These are phyloP conservation scores for Schizonepeta tenuifolia DNA, from an alignment of 257 asterid genomes.

Conservation along the genomic window DNA sequence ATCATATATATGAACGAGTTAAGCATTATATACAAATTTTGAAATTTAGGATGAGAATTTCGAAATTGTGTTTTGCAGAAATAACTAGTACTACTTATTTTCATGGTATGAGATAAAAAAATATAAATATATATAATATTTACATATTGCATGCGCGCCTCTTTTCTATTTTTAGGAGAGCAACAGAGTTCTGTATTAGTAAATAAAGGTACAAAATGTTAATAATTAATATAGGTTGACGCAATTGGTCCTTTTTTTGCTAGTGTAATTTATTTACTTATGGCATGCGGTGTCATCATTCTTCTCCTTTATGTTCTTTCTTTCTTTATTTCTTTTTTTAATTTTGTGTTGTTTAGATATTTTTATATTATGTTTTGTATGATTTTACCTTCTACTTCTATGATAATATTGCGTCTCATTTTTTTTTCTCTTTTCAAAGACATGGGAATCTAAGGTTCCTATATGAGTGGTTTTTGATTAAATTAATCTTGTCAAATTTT, in stretches of 20 bases:
- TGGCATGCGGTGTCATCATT: constrained; percentile 29
- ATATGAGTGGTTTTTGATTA: no score
- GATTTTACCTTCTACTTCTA: background rate
- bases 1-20: background rate
- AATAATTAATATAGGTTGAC: background rate
- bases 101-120: background rate
- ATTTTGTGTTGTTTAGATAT: background rate
- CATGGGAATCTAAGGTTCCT: no score
- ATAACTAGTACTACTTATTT: background rate
- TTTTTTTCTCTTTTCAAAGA: no score
- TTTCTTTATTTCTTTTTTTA: background rate
- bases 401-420: no score
- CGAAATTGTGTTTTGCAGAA: background rate
- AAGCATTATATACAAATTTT: background rate
- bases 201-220: background rate
- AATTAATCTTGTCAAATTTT: no score
- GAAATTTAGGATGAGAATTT: background rate
- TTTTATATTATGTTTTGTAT: background rate
- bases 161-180: no score
- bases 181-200: background rate
- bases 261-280: constrained; percentile 1
- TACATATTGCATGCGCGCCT: background rate
- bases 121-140: background rate
- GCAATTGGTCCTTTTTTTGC: no score
- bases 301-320: constrained; percentile 17